Evolutionary conservation across 495 filamentous ascomycete genomes (phyloP), one percentile per base, ranked within the genome.

Genomic region (Aspergillus asperescens): DNA sequence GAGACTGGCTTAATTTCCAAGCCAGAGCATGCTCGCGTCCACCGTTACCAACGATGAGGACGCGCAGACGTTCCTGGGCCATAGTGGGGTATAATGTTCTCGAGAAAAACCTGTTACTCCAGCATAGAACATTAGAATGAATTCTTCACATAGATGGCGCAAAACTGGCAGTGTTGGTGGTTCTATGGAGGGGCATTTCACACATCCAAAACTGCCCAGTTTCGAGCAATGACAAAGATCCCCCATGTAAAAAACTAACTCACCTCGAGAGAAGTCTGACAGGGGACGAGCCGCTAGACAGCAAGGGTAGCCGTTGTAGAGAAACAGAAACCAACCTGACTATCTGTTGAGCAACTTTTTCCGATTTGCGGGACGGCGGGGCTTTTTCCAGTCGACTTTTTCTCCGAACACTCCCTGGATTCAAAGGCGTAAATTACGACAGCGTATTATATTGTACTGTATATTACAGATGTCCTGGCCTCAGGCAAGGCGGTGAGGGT

Each of bases 21-120:
- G 92, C 90, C 34, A 96, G 77, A 29, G 93, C 89, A 75, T 97
- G 89, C 70, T 98, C 93, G 61, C 93, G 81, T 44, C 93, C 93
- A 48, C 93, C 93, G 68, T 87, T 92, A 63, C 93, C 93, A 53
- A 98, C 80, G 39, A 98, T 81, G 56, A 98, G 84, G 50, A 96
- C 79, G 52, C 73, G 72, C 58, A 78, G 65, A 60, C 66, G 66
- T 64, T 77, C 73, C 61, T 68, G 66, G 48, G 67, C 62, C 73
- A 76, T 76, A 49, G 50, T 70, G 52, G 12, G 48, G 29, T 51
- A 61, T 56, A 58, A 57, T 48, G 59, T 67, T 55, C 65, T 68
- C 64, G 62, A 67, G 63, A 54, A 15, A 58, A 68, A 66, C 53
- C 59, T 62, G 31, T 24, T 20, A 20, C 6, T 7, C 5, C 16